Percentiles rank a stretch among this genome's conserved stretches.
phyloP scores from a whole-genome alignment of 371 early-diverging fungal species.

The Mortierella sp. region DNA sequence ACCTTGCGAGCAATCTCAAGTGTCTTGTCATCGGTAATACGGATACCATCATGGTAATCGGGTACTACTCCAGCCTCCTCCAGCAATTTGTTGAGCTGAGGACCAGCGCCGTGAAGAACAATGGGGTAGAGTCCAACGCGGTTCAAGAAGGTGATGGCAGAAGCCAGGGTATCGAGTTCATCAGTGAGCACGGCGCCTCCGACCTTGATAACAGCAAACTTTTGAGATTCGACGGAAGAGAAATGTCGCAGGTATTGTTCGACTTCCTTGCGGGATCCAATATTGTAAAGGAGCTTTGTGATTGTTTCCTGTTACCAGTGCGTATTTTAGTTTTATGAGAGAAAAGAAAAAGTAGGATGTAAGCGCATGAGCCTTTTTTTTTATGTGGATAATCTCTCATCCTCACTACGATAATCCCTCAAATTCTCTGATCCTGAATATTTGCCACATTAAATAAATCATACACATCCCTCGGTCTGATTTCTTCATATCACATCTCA shows the following conservation, averaged over 20 bases:
- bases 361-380: no score
- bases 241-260: conserved; percentile 97
- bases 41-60: conserved; percentile 95
- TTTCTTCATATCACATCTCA: no score
- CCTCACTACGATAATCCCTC: no score
- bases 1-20: conserved; percentile 92
- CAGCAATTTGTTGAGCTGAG: conserved; percentile 91
- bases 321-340: no score
- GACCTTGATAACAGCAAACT: conserved; percentile 99
- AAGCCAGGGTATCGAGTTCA: conserved; percentile 94
- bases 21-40: conserved; percentile 93
- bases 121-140: conserved; percentile 98
- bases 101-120: conserved; percentile 97
- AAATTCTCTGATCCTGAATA: no score
- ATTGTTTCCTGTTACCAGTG: conserved; percentile 86
- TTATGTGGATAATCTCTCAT: no score
- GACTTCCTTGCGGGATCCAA: conserved; percentile 97
- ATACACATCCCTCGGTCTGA: no score
- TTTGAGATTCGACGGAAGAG: conserved; percentile 96
- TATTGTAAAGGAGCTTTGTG: conserved; percentile 96
- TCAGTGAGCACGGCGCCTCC: conserved; percentile 97
- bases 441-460: no score
- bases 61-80: conserved; percentile 91
- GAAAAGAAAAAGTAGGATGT: no score
- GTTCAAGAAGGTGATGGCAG: conserved; percentile 94